Evolutionary conservation across 805 yeast species (phyloP).

Genomic region (Suhomyces kilbournensis): DNA sequence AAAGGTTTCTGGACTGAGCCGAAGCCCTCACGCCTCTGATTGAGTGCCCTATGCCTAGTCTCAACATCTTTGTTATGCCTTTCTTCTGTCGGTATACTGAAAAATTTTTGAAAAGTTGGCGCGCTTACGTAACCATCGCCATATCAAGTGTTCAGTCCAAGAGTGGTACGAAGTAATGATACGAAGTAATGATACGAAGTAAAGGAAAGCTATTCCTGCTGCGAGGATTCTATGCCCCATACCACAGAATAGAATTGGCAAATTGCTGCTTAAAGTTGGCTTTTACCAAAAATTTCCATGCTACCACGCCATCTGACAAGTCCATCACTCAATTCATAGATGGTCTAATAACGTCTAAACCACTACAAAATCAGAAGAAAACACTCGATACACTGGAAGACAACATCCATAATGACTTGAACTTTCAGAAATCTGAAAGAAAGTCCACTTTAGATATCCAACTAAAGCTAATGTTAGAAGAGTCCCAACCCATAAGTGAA

Average conservation of each 20-base stretch:
- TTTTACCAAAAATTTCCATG: not conserved
- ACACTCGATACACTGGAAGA: too few relatives aligned
- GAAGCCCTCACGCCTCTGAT: not conserved
- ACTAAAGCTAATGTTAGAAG: conserved; percentile 1
- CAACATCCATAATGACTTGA: too few relatives aligned
- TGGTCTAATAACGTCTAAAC: not conserved
- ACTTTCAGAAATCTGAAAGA: too few relatives aligned
- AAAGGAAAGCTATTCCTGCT: too few relatives aligned
- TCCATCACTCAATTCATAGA: not conserved
- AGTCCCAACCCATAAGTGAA: not conserved
- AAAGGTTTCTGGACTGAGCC: not conserved
- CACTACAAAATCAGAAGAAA: too few relatives aligned
- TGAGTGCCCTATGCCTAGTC: not conserved
- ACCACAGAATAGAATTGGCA: not conserved
- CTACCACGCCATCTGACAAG: not conserved
- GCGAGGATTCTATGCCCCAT: not conserved
- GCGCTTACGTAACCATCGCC: not conserved
- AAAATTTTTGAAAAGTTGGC: not conserved
- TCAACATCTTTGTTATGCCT: not conserved
- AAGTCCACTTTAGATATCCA: not conserved
- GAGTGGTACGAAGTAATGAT: not conserved
- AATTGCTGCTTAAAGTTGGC: too few relatives aligned
- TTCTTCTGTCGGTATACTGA: not conserved
- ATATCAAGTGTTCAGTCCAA: not conserved
- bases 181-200: not conserved